Evolutionary conservation across 495 filamentous ascomycete species (phyloP).

Genomic region (Acidiella bohemica): DNA sequence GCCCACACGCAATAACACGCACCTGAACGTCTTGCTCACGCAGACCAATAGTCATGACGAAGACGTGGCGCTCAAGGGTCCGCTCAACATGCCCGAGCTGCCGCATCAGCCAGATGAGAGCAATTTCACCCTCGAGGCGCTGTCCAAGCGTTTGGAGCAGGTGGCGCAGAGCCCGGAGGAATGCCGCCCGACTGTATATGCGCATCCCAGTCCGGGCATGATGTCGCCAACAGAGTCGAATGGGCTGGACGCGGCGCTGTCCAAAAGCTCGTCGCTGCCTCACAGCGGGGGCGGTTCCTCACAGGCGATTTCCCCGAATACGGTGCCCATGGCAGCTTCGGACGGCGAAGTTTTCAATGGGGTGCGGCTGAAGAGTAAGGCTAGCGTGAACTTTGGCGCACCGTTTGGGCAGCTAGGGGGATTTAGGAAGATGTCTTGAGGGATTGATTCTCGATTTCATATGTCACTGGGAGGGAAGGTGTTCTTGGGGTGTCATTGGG

Average conservation of each 20-base stretch:
- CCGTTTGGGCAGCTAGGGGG: constrained; percentile 16
- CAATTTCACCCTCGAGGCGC: constrained; percentile 18
- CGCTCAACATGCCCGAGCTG: constrained; percentile 17
- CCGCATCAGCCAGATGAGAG: constrained; percentile 12
- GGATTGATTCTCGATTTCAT: too few species aligned
- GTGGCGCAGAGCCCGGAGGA: constrained; percentile 10
- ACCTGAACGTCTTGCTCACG: constrained; percentile 13
- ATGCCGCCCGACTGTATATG: constrained; percentile 7
- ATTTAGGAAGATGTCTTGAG: constrained; percentile 14
- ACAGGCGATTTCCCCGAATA: neutral
- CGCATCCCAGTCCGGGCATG: constrained; percentile 10
- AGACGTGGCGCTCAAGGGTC: constrained; percentile 32
- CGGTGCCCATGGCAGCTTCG: neutral
- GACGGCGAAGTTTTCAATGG: constrained; percentile 4
- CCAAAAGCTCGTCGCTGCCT: neutral
- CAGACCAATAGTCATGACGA: constrained; percentile 25
- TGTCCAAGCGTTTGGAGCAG: constrained; percentile 12
- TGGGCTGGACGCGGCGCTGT: neutral
- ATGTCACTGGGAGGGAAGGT: neutral
- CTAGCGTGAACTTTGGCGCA: constrained; percentile 16
- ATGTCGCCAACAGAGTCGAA: constrained; percentile 2
- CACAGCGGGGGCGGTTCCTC: neutral
- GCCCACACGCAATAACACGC: constrained; percentile 19
- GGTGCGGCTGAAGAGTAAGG: constrained; percentile 19
- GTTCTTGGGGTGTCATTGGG: neutral